Conservation (phyloP, 1,139 yeast genomes). For the Suhomyces kunorum region DNA sequence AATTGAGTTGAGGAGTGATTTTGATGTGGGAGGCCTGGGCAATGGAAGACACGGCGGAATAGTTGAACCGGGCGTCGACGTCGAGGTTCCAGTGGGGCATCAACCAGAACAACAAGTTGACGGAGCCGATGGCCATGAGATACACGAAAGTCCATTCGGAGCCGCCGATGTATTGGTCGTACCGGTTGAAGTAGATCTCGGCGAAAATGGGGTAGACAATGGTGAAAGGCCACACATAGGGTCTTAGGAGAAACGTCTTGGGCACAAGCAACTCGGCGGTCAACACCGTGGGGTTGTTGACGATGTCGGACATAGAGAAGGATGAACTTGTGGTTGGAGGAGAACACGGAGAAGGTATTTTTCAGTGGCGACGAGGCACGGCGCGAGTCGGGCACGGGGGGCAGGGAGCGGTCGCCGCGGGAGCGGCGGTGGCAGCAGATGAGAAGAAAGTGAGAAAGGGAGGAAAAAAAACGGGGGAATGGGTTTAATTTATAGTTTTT, state of each 20-base stretch:
- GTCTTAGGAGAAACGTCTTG: constrained; percentile 58
- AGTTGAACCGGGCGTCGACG: constrained; percentile 72
- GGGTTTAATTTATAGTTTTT: no score
- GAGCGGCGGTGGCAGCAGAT: not conserved
- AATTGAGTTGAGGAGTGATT: constrained; percentile 80
- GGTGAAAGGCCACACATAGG: constrained; percentile 84
- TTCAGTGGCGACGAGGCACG: constrained; percentile 10
- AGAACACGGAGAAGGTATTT: not conserved
- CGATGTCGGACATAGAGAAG: constrained; percentile 40
- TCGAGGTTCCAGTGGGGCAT: constrained; percentile 95
- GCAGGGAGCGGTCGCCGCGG: not conserved
- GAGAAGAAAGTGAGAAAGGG: not conserved
- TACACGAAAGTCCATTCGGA: constrained; percentile 87
- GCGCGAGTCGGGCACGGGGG: constrained; percentile 2
- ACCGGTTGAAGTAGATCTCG: constrained; percentile 65
- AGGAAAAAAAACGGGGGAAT: not conserved
- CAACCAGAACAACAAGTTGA: constrained; percentile 77
- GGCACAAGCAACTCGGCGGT: constrained; percentile 75
- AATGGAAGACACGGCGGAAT: constrained; percentile 50
- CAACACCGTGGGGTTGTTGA: constrained; percentile 59
- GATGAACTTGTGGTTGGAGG: constrained; percentile 2
- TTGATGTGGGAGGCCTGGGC: constrained; percentile 69
- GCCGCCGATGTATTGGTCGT: constrained; percentile 81
- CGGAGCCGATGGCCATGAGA: constrained; percentile 67
- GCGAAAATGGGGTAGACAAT: constrained; percentile 75